Conservation (phyloP, 768 basidiomycete genomes). For the Daedaleopsis sinensis region DNA sequence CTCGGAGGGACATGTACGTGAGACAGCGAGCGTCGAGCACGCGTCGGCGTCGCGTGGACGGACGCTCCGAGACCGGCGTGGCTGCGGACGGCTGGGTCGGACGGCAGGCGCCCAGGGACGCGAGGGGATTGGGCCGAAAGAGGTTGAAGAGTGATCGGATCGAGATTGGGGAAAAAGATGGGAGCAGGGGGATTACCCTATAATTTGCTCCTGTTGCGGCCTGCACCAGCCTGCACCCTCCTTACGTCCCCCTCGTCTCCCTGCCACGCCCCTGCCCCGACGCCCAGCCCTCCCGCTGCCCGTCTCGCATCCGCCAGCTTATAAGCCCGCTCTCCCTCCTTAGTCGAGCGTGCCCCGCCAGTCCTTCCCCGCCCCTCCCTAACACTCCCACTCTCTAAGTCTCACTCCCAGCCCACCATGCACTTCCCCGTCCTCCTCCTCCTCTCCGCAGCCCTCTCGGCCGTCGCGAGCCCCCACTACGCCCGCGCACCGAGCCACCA, state of each 20-base stretch:
- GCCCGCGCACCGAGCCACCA: constrained; percentile 43
- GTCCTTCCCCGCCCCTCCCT: constrained; percentile 18
- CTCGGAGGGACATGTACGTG: not conserved
- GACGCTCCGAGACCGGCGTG: not conserved
- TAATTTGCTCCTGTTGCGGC: constrained; percentile 6
- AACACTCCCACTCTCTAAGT: constrained; percentile 11
- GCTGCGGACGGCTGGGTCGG: not conserved
- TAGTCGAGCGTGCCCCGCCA: constrained; percentile 14
- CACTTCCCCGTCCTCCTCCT: constrained; percentile 48
- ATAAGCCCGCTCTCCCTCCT: constrained; percentile 15
- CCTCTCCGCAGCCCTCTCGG: constrained; percentile 45
- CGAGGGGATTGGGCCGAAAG: not conserved
- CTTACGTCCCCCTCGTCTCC: constrained; percentile 12
- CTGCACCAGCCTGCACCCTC: not conserved
- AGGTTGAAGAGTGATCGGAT: constrained; percentile 1
- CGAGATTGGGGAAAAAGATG: not conserved
- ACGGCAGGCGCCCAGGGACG: not conserved
- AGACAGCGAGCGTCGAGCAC: not conserved
- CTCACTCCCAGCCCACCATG: constrained; percentile 35
- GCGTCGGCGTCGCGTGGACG: not conserved
- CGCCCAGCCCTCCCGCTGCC: constrained; percentile 1
- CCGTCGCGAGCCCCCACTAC: constrained; percentile 43
- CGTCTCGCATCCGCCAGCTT: constrained; percentile 7
- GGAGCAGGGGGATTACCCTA: constrained; percentile 4
- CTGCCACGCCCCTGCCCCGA: constrained; percentile 12